Evolutionary conservation across 106 monocot genomes (phyloP).

Genomic region (Gastrodia elata): DNA sequence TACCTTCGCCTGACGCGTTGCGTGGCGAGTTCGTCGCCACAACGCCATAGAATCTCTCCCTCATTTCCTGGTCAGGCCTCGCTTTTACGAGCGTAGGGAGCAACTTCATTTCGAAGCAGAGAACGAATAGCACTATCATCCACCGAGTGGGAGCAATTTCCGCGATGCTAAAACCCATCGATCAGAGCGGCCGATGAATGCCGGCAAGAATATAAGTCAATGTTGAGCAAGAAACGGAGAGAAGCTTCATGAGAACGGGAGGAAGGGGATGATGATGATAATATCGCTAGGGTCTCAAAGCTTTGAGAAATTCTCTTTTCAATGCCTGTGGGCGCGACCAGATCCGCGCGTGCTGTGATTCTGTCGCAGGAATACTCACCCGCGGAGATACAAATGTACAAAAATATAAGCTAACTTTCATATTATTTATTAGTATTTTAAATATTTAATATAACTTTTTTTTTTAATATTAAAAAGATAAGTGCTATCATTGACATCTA

Average conservation of each 20-base stretch:
- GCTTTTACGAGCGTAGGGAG: constrained; percentile 13
- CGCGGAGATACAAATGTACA: too few species aligned
- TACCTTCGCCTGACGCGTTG: constrained; percentile 39
- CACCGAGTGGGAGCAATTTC: too few species aligned
- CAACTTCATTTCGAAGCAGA: constrained; percentile 6
- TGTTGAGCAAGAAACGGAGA: neutral
- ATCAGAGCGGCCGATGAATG: neutral
- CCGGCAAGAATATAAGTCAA: neutral
- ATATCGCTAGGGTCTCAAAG: neutral
- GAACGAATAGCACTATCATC: neutral
- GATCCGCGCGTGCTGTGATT: neutral
- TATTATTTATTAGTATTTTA: too few species aligned
- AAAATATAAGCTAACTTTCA: too few species aligned
- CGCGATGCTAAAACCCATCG: neutral
- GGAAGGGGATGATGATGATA: neutral
- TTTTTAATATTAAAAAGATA: too few species aligned
- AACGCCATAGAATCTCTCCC: constrained; percentile 76
- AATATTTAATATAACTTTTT: too few species aligned
- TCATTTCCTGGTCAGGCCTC: constrained; percentile 84
- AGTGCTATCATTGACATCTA: too few species aligned
- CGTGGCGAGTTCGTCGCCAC: constrained; percentile 19
- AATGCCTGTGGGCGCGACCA: too few species aligned
- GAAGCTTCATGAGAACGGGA: neutral
- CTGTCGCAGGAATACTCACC: neutral
- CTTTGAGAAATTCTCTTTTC: too few species aligned